Evolutionary conservation across 1,139 yeast genomes (phyloP).

Genomic region (Yamadazyma diospyri): DNA sequence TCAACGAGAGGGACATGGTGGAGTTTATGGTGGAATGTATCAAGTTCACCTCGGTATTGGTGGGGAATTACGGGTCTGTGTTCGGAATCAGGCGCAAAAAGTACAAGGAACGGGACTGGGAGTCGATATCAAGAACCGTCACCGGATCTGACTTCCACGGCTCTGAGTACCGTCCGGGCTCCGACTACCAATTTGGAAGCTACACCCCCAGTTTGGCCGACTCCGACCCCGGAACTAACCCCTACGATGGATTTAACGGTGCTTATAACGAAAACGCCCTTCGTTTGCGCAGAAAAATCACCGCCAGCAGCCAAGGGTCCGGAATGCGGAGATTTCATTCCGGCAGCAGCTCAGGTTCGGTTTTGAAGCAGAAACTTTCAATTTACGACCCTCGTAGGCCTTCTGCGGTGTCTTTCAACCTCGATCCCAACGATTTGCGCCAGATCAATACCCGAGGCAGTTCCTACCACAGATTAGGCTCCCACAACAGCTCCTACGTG

Average conservation of each 20-base stretch:
- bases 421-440: constrained; percentile 2
- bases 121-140: background rate
- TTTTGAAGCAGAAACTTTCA: constrained; percentile 11
- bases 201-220: background rate
- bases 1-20: constrained; percentile 58
- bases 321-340: constrained; percentile 2
- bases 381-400: constrained; percentile 2
- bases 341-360: constrained; percentile 9
- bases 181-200: constrained; percentile 3
- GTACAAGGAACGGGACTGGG: constrained; percentile 2
- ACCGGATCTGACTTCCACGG: constrained; percentile 1
- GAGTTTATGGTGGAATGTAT: constrained; percentile 48
- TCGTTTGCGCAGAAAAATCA: background rate
- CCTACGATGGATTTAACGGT: background rate
- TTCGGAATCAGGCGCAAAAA: constrained; percentile 11
- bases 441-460: constrained; percentile 1
- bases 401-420: constrained; percentile 6
- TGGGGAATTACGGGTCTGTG: constrained; percentile 13
- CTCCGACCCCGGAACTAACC: background rate
- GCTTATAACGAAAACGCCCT: no score
- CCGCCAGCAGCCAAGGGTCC: constrained; percentile 1
- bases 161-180: no score
- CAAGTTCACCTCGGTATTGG: constrained; percentile 14
- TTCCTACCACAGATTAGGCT: constrained; percentile 1
- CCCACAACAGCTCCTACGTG: constrained; percentile 4